Evolutionary conservation across 108 stramenopile genomes (phyloP), one percentile per base, ranked within the genome.

Genomic region (Fragilariopsis cylindrus): DNA sequence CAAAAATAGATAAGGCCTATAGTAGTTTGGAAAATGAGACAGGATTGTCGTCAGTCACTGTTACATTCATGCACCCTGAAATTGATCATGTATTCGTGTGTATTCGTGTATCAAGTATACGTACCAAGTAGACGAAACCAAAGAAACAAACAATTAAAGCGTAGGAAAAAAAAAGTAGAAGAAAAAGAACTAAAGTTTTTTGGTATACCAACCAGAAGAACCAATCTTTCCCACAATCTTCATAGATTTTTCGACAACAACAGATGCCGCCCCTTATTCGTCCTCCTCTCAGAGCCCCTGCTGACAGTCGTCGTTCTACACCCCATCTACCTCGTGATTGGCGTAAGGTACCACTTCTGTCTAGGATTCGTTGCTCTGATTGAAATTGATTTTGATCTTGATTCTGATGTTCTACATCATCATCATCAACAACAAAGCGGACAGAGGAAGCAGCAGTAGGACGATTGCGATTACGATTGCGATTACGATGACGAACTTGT

Each of bases 281-380:
- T 69, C 54, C 15, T 9, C 52, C 21, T 57, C 53, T 48, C 72
- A 19, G 48, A 71, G 57, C 50, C 15, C 55, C 53, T 21, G 64
- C 45, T 16, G 78, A 63, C 30, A 63, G 65, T 55, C 78, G 81
- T 76, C 52, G 83, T 4, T 68, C 67, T 3, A 87, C 88, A 9
- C 84, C 78, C 92, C 90, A 91, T 46, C 84, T 83, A 40, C 92
- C 92, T 18, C 87, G 76, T 1, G 89, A 90, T 78, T 93, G 92
- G 53, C 63, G 68, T 65, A 90, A 93, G 39, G 67, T 64, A 18
- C 84, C 87, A 62, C 85, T 88, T 44, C 92, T 70, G 72, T 93
- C 92, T 40, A 93, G 64, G 30, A 93, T 84, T 46, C 92, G 74
- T 50, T 47, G 21, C 42, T 55, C 69, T 15, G 60, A 43, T 47